Evolutionary conservation across 2,329 filamentous ascomycete genomes (phyloP), one percentile per base, ranked within the genome.

Genomic region (Talaromyces sp.): DNA sequence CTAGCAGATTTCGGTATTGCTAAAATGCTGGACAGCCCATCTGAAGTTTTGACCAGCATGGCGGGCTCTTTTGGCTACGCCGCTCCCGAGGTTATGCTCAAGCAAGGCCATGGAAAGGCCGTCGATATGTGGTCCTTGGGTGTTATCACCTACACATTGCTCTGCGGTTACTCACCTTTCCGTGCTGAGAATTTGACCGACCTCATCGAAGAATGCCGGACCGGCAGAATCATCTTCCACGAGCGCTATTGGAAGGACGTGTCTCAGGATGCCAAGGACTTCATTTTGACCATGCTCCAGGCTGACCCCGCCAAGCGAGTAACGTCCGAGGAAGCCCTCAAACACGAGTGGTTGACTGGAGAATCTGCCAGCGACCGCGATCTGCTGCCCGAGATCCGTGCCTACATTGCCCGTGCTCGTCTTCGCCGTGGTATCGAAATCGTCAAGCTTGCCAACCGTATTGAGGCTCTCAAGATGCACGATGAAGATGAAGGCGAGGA

Each of bases 41-140:
- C 92, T 60, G 92, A 96, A 67, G 90, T 96, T 40, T 84, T 99
- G 58, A 97, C 91, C 63, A 97, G 92, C 47, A 99, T 99, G 94
- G 94, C 94, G 39, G 94, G 94, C 39, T 97, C 94, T 0, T 97
- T 99, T 70, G 94, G 94, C 49, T 99, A 99, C 68, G 94, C 94
- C 17, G 94, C 94, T 1, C 94, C 94, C 8, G 94, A 99, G 74
- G 92, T 99, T 54, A 99, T 99, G 94, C 82, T 96, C 60, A 97
- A 97, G 81, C 87, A 90, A 69, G 94, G 94, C 17, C 95, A 99
- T 72, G 94, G 94, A 71, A 99, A 97, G 76, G 91, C 94, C 4
- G 94, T 97, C 30, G 94, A 99, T 71, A 96, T 99, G 90, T 99
- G 94, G 94, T 97, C 94, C 3, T 83, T 99, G 76, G 94, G 94